Percentiles rank a stretch among this genome's conserved stretches.
These are phyloP conservation scores for Lolium multiflorum DNA, from an alignment of 176 grass and related monocot species.

Conservation along the genomic window DNA sequence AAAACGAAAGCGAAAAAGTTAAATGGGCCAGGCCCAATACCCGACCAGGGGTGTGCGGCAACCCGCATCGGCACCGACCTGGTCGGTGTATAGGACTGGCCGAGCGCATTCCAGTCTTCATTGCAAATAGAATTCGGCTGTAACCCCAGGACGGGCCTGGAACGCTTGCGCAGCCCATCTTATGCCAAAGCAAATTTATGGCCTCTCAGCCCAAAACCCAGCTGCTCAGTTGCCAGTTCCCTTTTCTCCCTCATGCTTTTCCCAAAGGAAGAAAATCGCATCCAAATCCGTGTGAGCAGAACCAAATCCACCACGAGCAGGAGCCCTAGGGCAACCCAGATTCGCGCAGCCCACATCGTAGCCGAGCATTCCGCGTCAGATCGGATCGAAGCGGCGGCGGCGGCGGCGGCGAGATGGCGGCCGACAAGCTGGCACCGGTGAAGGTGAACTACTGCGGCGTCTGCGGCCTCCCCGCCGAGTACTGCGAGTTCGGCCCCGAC, in stretches of 20 bases:
- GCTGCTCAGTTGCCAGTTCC: neutral
- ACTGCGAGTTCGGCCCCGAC: conserved; percentile 99
- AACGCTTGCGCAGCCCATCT: neutral
- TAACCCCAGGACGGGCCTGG: neutral
- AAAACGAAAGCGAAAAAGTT: too few relatives aligned
- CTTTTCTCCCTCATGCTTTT: neutral
- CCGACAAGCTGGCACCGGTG: conserved; percentile 79
- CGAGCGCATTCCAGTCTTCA: too few relatives aligned
- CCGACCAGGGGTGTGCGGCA: too few relatives aligned
- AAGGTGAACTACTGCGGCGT: conserved; percentile 88
- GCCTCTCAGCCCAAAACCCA: neutral
- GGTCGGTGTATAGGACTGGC: too few relatives aligned
- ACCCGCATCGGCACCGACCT: too few relatives aligned
- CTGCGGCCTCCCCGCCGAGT: conserved; percentile 87
- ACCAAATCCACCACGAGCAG: conserved; percentile 14
- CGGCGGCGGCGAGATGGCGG: conserved; percentile 38
- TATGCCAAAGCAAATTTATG: neutral
- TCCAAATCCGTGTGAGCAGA: conserved; percentile 6
- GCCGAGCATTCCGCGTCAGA: neutral
- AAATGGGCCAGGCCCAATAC: too few relatives aligned
- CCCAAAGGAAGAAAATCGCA: neutral
- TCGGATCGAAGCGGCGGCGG: neutral
- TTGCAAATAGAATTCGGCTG: too few relatives aligned
- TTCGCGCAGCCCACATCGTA: conserved; percentile 8
- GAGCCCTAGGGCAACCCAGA: neutral